Percentiles rank a stretch among this genome's conserved stretches.
phyloP scores from a whole-genome alignment of 495 filamentous ascomycete genomes.

The Penicillium lividum region DNA sequence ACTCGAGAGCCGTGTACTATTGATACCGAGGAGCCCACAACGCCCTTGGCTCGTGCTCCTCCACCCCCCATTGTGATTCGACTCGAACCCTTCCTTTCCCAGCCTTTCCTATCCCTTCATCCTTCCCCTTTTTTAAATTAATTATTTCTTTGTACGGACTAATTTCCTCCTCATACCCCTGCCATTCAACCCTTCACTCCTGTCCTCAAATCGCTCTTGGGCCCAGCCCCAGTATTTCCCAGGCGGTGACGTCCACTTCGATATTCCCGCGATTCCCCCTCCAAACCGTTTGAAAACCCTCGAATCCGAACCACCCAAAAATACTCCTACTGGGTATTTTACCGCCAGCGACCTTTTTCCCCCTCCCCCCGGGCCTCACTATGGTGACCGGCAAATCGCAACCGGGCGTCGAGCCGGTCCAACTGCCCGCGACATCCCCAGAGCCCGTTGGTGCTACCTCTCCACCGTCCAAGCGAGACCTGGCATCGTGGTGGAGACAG shows the following conservation, averaged over 20 bases:
- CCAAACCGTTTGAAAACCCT: not conserved
- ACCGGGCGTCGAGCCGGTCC: slow-evolving; percentile 37
- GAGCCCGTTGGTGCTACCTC: slow-evolving; percentile 45
- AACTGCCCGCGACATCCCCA: slow-evolving; percentile 35
- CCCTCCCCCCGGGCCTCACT: slow-evolving; percentile 17
- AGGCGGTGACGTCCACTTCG: slow-evolving; percentile 37
- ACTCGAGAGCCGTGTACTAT: not conserved
- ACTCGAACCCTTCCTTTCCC: slow-evolving; percentile 8
- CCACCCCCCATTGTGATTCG: slow-evolving; percentile 6
- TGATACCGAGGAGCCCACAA: slow-evolving; percentile 4
- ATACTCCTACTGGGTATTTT: not conserved
- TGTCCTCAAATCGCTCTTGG: slow-evolving; percentile 19
- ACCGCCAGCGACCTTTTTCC: slow-evolving; percentile 12
- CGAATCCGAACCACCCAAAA: slow-evolving; percentile 1
- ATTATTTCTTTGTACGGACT: not conserved
- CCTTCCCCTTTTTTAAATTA: slow-evolving; percentile 3
- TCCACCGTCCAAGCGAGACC: slow-evolving; percentile 73
- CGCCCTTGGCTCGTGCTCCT: slow-evolving; percentile 20
- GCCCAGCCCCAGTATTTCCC: slow-evolving; percentile 42
- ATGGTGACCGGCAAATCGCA: slow-evolving; percentile 51
- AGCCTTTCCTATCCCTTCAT: slow-evolving; percentile 14
- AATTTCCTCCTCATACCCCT: not conserved
- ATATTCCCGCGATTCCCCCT: slow-evolving; percentile 21
- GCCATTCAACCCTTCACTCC: slow-evolving; percentile 6
- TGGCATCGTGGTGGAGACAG: slow-evolving; percentile 89